phyloP scores from a whole-genome alignment of 306 rosid genomes.

The Pterocarpus santalinus region DNA sequence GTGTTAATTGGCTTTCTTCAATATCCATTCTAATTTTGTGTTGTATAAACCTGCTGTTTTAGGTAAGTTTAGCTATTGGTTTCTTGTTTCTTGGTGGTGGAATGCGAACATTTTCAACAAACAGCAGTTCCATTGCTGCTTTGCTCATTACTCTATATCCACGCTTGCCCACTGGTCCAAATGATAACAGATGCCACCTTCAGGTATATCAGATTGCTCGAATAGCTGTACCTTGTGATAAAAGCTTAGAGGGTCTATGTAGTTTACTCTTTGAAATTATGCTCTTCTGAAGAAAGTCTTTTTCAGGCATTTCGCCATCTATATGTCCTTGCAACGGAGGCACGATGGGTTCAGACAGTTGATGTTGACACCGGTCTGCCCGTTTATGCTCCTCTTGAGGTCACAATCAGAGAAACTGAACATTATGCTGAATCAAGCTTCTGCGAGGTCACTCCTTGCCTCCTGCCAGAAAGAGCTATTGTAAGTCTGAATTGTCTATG shows the following conservation, averaged over 20 bases:
- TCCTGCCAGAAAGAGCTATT: conserved; percentile 88
- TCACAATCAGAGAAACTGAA: conserved; percentile 85
- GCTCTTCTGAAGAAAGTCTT: conserved; percentile 48
- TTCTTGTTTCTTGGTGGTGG: conserved; percentile 99
- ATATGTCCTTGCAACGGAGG: conserved; percentile 94
- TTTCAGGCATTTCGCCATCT: conserved; percentile 96
- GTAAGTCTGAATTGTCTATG: conserved; percentile 64
- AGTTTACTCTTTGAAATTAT: conserved; percentile 22
- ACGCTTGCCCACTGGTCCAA: conserved; percentile 94
- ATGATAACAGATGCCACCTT: conserved; percentile 96
- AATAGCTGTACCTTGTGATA: conserved; percentile 20
- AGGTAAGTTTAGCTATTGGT: conserved; percentile 96
- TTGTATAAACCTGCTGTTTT: conserved; percentile 41
- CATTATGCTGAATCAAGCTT: conserved; percentile 94
- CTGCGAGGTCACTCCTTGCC: conserved; percentile 96
- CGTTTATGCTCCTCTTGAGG: conserved; percentile 92
- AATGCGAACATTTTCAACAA: conserved; percentile 90
- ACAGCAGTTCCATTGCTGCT: conserved; percentile 89
- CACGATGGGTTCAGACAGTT: conserved; percentile 97
- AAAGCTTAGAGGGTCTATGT: neutral
- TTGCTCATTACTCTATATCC: conserved; percentile 94
- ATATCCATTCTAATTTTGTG: conserved; percentile 36
- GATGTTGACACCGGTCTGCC: conserved; percentile 98
- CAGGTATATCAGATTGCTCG: conserved; percentile 67
- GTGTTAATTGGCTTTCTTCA: conserved; percentile 30